Evolutionary conservation across 2,329 filamentous ascomycete species (phyloP).

Genomic region (Hypoxylon sp.): DNA sequence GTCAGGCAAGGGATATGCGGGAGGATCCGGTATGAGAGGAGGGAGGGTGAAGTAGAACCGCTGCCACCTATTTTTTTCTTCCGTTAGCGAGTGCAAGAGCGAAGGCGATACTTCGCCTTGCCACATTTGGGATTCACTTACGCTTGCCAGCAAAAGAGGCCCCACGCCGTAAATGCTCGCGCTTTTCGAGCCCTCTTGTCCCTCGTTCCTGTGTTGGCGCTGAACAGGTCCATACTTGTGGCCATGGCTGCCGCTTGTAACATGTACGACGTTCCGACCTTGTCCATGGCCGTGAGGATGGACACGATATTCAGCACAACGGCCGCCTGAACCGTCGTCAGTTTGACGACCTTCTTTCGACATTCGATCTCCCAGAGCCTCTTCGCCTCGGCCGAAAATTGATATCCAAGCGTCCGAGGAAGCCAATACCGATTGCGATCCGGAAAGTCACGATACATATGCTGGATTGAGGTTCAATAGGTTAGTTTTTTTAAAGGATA

Average conservation of each 20-base stretch:
- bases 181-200: conserved; percentile 37
- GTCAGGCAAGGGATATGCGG: conserved; percentile 41
- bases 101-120: neutral
- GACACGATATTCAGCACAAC: conserved; percentile 45
- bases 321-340: conserved; percentile 49
- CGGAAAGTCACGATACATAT: conserved; percentile 41
- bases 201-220: conserved; percentile 17
- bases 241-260: conserved; percentile 48
- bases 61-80: conserved; percentile 34
- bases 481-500: no score
- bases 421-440: conserved; percentile 48
- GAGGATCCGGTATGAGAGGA: conserved; percentile 39
- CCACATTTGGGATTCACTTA: conserved; percentile 24
- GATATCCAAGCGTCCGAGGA: conserved; percentile 46
- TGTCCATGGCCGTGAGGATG: conserved; percentile 49
- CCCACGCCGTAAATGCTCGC: conserved; percentile 48
- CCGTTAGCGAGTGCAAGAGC: neutral
- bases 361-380: conserved; percentile 48
- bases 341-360: conserved; percentile 25
- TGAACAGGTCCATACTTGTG: conserved; percentile 46
- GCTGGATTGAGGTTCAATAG: conserved; percentile 35
- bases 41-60: conserved; percentile 39
- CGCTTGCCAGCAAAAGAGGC: conserved; percentile 47
- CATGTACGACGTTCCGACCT: conserved; percentile 49
- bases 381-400: conserved; percentile 49